A percentile compares a stretch with the other conserved stretches of the same genome.
These are phyloP conservation scores for Colletotrichum sp. DNA, from an alignment of 2,329 filamentous ascomycete species.

Conservation along the genomic window DNA sequence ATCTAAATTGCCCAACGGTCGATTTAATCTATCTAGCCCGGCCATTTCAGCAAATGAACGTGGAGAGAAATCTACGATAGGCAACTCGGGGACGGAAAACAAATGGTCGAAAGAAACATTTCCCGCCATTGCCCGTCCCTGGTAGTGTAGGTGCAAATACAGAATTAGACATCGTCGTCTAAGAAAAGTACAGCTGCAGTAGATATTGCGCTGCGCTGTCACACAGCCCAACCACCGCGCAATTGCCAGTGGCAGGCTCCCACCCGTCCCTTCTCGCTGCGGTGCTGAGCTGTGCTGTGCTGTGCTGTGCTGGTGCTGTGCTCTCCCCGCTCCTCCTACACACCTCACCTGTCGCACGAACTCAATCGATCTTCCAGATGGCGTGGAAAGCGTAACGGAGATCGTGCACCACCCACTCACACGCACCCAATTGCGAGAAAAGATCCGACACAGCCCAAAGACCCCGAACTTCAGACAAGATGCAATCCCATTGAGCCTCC, in stretches of 20 bases:
- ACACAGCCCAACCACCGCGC: background rate
- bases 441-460: background rate
- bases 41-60: background rate
- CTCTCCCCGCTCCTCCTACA: background rate
- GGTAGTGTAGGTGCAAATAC: background rate
- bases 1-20: background rate
- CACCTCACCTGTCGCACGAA: constrained; percentile 6
- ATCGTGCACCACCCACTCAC: background rate
- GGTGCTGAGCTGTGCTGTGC: background rate
- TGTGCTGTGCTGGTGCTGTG: background rate
- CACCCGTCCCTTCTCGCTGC: background rate
- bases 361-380: constrained; percentile 18
- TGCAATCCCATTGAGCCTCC: background rate
- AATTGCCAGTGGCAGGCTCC: background rate
- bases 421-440: background rate
- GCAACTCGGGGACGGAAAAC: background rate
- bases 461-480: constrained; percentile 6
- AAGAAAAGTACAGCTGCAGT: background rate
- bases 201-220: background rate
- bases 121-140: constrained; percentile 7
- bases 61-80: constrained; percentile 4
- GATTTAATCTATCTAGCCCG: constrained; percentile 11
- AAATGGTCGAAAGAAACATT: background rate
- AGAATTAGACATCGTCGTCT: background rate
- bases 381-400: constrained; percentile 8